Base-by-base conservation (phyloP, 352 stramenopile genomes). In the Phytophthora cryptogea region DNA sequence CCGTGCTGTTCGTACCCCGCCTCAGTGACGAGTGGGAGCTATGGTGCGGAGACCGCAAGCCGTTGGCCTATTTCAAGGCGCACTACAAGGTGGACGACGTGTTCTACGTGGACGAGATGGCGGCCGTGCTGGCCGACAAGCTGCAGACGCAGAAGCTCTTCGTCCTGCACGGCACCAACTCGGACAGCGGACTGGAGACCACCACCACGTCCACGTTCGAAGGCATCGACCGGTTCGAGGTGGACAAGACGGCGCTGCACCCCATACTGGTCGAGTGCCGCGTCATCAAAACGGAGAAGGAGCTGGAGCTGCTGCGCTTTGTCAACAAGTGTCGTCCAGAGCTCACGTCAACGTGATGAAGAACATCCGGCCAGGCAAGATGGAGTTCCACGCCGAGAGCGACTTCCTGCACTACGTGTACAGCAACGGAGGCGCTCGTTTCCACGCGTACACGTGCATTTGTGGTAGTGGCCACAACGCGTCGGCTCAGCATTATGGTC, bases 391-490 rank as follows among this genome's bases (percentile, higher is more conserved):
- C 44, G 63, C 63, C 4, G 68, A 76, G 51, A 72, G 86, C 20
- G 63, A 96, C 16, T 99, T 99, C 74, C 56, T 97, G 41, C 93
- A 99, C 72, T 94, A 97, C 56, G 89, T 86, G n/a, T 99, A 99
- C 71, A 96, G 86, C 62, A 90, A 98, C 49, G 92, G 90, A 31
- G 96, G 94, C 49, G 97, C 90, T 68, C 86, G 97, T 9, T 83
- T 98, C 55, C 76, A 96, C 51, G 90, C 86, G 5, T 99, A 99
- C 80, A 99, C 96, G 35, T 95, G 82, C 58, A 99, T 99, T 63
- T 99, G 96, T 65, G 97, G 89, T 37, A 99, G 94, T 68, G 97
- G 97, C 8, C 70, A 97, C 42, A 99, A 99, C 66, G 88, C 84
- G 5, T 96, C 94, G 14, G 84, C 97, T 5, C 79, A 99, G 14